Percentiles rank a stretch among this genome's conserved stretches.
Evolutionary conservation across 306 rosid species (phyloP).

Genomic region (Lathyrus sativus): DNA sequence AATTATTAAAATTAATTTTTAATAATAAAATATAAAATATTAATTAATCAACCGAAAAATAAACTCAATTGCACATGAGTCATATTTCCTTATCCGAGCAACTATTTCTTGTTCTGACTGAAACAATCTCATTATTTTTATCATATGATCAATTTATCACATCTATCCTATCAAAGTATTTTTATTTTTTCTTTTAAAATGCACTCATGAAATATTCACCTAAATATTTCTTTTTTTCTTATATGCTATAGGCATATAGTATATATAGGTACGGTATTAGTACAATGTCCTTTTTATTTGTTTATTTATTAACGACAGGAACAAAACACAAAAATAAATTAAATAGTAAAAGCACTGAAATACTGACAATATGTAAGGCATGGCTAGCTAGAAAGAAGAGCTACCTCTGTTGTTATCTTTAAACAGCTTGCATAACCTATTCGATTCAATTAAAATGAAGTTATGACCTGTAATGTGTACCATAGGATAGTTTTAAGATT

Average conservation of each 20-base stretch:
- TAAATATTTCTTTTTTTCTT: not conserved
- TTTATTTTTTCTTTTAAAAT: no score
- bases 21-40: no score
- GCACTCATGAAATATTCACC: not conserved
- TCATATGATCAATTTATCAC: no score
- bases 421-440: constrained; percentile 31
- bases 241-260: not conserved
- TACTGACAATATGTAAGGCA: constrained; percentile 29
- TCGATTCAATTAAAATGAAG: constrained; percentile 29
- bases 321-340: constrained; percentile 28
- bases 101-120: no score
- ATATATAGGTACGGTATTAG: not conserved
- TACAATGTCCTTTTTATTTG: not conserved
- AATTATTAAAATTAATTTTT: no score
- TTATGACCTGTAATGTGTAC: constrained; percentile 30
- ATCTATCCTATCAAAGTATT: no score
- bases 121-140: no score
- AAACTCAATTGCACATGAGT: no score
- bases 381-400: constrained; percentile 39
- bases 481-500: constrained; percentile 10
- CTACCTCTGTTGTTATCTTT: constrained; percentile 19
- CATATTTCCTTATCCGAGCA: no score
- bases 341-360: constrained; percentile 16
- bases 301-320: constrained; percentile 6
- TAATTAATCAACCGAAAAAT: no score